phyloP scores from a whole-genome alignment of 2,329 filamentous ascomycete genomes.

The Trichocomaceae sp. region DNA sequence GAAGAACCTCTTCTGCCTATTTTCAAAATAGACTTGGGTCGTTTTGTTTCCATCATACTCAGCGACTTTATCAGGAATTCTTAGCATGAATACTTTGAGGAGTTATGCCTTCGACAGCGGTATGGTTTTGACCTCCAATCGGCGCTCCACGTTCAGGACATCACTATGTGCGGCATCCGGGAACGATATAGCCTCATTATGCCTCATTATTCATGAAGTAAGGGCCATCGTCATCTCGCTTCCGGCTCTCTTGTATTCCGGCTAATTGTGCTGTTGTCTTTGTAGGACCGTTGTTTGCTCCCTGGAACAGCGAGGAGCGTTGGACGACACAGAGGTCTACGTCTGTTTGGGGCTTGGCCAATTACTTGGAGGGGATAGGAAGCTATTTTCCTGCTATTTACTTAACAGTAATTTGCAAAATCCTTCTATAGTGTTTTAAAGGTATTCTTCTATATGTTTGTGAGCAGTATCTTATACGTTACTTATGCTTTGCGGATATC shows the following conservation, averaged over 20 bases:
- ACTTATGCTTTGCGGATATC: too few species aligned
- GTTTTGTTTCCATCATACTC: not conserved
- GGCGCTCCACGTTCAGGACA: too few species aligned
- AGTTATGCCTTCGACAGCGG: too few species aligned
- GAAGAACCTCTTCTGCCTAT: constrained; percentile 1
- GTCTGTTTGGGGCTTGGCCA: constrained; percentile 27
- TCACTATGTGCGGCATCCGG: constrained; percentile 48
- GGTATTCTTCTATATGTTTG: too few species aligned
- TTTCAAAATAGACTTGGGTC: constrained; percentile 4
- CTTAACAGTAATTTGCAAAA: not conserved
- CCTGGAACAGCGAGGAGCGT: constrained; percentile 27
- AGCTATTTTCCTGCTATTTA: not conserved
- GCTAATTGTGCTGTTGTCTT: constrained; percentile 48
- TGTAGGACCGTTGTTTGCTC: constrained; percentile 48
- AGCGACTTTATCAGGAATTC: too few species aligned
- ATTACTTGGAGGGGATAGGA: not conserved
- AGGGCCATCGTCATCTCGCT: constrained; percentile 43
- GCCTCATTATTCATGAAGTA: constrained; percentile 54
- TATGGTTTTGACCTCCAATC: too few species aligned
- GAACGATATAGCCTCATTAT: constrained; percentile 49
- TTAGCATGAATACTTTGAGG: too few species aligned
- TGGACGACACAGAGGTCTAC: constrained; percentile 33
- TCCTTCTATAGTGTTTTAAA: too few species aligned
- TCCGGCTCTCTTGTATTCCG: constrained; percentile 41
- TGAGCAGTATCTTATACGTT: too few species aligned